Conservation (phyloP, 1,139 yeast genomes). For the Candida tunisiensis region DNA sequence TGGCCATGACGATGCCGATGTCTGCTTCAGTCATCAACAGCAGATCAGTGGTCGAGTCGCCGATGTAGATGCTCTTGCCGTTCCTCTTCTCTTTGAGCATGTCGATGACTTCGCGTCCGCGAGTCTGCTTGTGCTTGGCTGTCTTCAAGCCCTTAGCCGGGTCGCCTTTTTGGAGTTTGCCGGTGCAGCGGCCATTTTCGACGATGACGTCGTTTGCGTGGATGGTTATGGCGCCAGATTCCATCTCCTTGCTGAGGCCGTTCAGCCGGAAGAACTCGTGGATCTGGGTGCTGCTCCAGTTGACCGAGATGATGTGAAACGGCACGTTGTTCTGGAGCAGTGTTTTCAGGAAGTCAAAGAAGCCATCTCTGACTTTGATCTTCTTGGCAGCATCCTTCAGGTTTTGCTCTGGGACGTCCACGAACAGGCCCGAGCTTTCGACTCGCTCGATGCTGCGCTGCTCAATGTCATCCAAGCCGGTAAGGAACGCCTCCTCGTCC, state of each 20-base stretch:
- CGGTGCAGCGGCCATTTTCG: slow-evolving; percentile 12
- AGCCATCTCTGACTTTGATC: slow-evolving; percentile 29
- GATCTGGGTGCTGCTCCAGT: slow-evolving; percentile 45
- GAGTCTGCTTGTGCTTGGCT: slow-evolving; percentile 40
- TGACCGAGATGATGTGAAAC: slow-evolving; percentile 38
- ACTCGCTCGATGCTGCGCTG: slow-evolving; percentile 32
- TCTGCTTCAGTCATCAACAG: slow-evolving; percentile 34
- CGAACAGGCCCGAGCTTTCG: slow-evolving; percentile 25
- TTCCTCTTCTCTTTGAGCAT: slow-evolving; percentile 8
- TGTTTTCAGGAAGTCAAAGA: slow-evolving; percentile 21
- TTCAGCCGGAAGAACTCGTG: slow-evolving; percentile 20
- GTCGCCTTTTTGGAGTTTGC: slow-evolving; percentile 16
- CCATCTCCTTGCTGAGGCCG: slow-evolving; percentile 18
- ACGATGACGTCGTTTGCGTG: slow-evolving; percentile 33
- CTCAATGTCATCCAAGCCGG: slow-evolving; percentile 31
- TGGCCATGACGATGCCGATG: slow-evolving; percentile 31
- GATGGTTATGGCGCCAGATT: slow-evolving; percentile 6
- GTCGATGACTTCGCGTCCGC: slow-evolving; percentile 14
- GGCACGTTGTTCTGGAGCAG: slow-evolving; percentile 18
- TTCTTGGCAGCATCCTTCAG: slow-evolving; percentile 22
- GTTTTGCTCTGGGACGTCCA: slow-evolving; percentile 22
- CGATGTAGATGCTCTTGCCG: slow-evolving; percentile 29
- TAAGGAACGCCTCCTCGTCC: slow-evolving; percentile 29
- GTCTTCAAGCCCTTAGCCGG: slow-evolving; percentile 27
- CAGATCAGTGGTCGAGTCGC: slow-evolving; percentile 53